Evolutionary conservation across 1,139 yeast genomes (phyloP), one percentile per base, ranked within the genome.

Genomic region (Debaryomyces subglobosus): DNA sequence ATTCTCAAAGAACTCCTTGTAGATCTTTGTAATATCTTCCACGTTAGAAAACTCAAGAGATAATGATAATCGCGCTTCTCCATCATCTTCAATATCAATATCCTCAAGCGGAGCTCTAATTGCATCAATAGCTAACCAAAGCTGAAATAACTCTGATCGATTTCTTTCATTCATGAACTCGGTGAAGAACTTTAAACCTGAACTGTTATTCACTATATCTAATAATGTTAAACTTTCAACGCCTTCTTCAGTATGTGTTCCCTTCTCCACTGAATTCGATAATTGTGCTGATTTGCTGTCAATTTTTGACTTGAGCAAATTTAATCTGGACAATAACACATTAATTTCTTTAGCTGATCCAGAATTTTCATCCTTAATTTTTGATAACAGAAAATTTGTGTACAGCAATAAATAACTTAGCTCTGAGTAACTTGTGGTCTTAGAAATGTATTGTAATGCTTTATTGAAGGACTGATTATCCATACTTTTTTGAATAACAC

Each of bases 71-170:
- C 62, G 57, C 13, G 52, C 53, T 9, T 60, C 64, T 4, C 59
- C 61, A 16, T 63, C 51, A 24, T 56, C 70, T 8, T 59, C 63
- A 37, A 47, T 58, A 39, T 51, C 61, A 21, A 56, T 64, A 52
- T 78, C 85, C 51, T 86, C 94, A 23, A 88, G 65, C 0, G 96
- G 96, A 44, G 87, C 88, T 57, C 84, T 82, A 34, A 89, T 74
- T 1, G 78, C 73, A 52, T 89, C 89, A 1, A 88, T 86, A 0
- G 82, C 77, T 9, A 79, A 65, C 88, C 92, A 89, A 51, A 84
- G 84, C 42, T 81, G 83, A 3, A 89, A 61, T 24, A 79, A 56
- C 2, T 69, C 65, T 1, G 72, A 60, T 44, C 82, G 64, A 8
- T 74, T 66, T 21, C 79, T 60, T 42, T 74, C 73, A 25, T 76